Evolutionary conservation across 2,329 filamentous ascomycete species (phyloP), one percentile per base, ranked within the genome.

Genomic region (Microascus cirrosus): DNA sequence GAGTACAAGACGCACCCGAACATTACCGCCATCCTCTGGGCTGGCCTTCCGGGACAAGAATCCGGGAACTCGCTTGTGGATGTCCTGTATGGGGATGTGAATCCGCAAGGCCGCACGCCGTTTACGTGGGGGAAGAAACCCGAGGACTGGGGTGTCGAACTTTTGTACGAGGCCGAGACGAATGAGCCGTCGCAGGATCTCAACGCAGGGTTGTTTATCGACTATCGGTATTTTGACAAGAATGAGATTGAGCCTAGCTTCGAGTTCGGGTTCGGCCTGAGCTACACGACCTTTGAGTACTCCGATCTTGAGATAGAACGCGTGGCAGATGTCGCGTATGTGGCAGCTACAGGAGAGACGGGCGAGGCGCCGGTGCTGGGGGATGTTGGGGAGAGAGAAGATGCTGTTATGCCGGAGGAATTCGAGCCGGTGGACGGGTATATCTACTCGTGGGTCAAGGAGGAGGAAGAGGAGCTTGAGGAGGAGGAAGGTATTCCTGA

Each of bases 211-310:
- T 72, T 92, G 0, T 89, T 89, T 66, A 82, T 91, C 63, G 90
- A 95, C 72, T 93, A 95, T 72, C 84, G 89, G 7, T 78, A 90
- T 67, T 94, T 94, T 64, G 89, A 94, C 73, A 85, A 84, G 65
- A 68, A 84, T 58, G 74, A 77, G 59, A 82, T 93, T 61, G 73
- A 75, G 0, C 89, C 89, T 0, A 82, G 85, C 1, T 94, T 84
- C 65, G 85, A 88, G 59, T 95, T 94, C 65, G 90, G 90, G 0
- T 90, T 82, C 62, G 90, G 90, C 0, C 76, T 94, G 2, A 86
- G 82, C 22, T 92, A 90, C 71, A 89, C 87, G 0, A 77, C 74
- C 0, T 91, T 90, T 69, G 70, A 79, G 18, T 75, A 89, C 54
- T 53, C 48, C 10, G 24, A 57, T n/a, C 56, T 57, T 4, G 22